These are phyloP conservation scores for Fusarium keratoplasticum DNA, from an alignment of 2,329 filamentous ascomycete species.

Conservation along the genomic window DNA sequence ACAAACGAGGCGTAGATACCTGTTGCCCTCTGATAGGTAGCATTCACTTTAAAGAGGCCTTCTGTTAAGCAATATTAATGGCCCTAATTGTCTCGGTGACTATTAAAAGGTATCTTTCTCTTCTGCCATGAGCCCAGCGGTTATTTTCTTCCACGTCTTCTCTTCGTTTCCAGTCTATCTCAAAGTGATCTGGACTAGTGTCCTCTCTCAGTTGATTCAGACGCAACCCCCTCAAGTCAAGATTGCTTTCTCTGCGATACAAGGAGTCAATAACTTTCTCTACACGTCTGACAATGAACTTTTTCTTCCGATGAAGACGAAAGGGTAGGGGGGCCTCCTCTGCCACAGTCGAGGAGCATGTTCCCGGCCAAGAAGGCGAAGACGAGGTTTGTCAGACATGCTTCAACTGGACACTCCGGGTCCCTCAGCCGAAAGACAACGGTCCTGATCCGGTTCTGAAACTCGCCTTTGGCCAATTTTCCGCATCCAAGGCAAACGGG, in stretches of 20 bases:
- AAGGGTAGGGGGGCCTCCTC: not conserved
- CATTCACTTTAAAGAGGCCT: not conserved
- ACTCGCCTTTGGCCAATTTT: not conserved
- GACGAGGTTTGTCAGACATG: not conserved
- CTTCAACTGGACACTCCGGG: not conserved
- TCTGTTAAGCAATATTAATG: not conserved
- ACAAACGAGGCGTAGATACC: not conserved
- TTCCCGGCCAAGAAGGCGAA: not conserved
- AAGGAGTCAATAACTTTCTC: not conserved
- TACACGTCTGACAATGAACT: not conserved
- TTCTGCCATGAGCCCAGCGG: not conserved
- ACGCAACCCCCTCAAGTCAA: not conserved
- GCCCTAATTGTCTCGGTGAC: not conserved
- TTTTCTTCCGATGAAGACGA: not conserved
- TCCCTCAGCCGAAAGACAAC: not conserved
- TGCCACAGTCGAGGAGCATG: not conserved
- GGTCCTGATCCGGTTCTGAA: not conserved
- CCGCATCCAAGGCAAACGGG: not conserved
- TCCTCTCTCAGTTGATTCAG: not conserved
- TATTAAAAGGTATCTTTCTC: not conserved
- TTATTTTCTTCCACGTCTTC: not conserved
- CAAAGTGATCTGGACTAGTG: not conserved
- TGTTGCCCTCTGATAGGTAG: not conserved
- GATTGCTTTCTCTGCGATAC: not conserved
- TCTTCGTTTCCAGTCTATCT: not conserved